Conservation (phyloP, 805 yeast species). For the Wickerhamomyces tratensis region DNA sequence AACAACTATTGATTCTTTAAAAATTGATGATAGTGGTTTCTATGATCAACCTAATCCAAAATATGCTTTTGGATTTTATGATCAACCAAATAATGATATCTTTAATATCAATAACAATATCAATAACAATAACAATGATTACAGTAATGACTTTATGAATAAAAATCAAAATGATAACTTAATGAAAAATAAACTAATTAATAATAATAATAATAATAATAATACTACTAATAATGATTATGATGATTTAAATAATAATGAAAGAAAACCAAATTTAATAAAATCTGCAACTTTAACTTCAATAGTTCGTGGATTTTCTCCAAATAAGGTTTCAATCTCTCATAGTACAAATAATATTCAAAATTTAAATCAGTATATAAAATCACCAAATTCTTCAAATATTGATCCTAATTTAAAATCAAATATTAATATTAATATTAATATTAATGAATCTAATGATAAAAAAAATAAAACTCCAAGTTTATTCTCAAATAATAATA, state of each 20-base stretch:
- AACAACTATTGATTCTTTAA: neutral
- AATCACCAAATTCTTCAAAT: no score
- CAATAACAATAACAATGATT: no score
- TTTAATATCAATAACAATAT: no score
- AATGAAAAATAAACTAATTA: no score
- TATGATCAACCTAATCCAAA: conserved; percentile 21
- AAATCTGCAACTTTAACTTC: conserved; percentile 19
- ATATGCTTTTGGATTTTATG: conserved; percentile 18
- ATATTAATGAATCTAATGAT: neutral
- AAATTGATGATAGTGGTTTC: conserved; percentile 13
- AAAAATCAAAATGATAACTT: no score
- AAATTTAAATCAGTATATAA: conserved; percentile 1
- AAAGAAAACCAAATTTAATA: conserved; percentile 6
- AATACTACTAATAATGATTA: neutral
- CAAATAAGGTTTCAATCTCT: conserved; percentile 4
- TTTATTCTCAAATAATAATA: neutral
- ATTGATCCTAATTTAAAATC: no score
- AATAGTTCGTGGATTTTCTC: conserved; percentile 18
- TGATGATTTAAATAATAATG: neutral
- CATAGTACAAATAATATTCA: neutral
- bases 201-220: neutral
- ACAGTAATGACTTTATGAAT: no score
- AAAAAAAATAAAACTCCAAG: neutral
- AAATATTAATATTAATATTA: no score
- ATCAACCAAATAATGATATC: conserved; percentile 1